Conservation (phyloP, 2,329 filamentous ascomycete species). For the Hypoxylon sp. region DNA sequence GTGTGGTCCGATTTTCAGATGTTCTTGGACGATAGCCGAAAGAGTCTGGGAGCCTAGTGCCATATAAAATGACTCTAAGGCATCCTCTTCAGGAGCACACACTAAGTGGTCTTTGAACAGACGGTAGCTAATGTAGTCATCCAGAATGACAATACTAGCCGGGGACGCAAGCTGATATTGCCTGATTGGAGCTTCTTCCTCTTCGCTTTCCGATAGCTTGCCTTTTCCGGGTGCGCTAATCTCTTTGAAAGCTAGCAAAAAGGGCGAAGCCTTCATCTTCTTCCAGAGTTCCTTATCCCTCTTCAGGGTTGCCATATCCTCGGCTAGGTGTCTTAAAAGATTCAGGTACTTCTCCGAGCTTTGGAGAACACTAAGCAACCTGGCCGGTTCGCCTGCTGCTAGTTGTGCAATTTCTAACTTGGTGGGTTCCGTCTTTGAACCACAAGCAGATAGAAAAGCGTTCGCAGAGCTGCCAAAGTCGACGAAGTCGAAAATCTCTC, state of each 20-base stretch:
- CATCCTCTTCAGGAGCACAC: constrained; percentile 90
- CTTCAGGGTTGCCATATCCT: constrained; percentile 76
- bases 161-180: constrained; percentile 84
- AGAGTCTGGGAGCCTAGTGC: constrained; percentile 82
- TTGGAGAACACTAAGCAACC: constrained; percentile 83
- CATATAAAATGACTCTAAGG: constrained; percentile 85
- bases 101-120: constrained; percentile 88
- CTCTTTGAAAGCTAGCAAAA: constrained; percentile 87
- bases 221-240: constrained; percentile 62
- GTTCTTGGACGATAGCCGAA: constrained; percentile 81
- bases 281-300: constrained; percentile 82
- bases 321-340: constrained; percentile 83
- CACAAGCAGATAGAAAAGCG: constrained; percentile 86
- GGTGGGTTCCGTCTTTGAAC: constrained; percentile 91
- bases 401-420: constrained; percentile 86
- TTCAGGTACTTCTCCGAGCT: constrained; percentile 87
- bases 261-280: constrained; percentile 79
- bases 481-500: constrained; percentile 95
- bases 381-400: constrained; percentile 85
- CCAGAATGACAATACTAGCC: constrained; percentile 79
- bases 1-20: constrained; percentile 76
- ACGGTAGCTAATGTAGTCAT: constrained; percentile 90
- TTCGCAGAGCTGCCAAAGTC: constrained; percentile 92
- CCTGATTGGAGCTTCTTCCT: constrained; percentile 74
- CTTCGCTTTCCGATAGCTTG: constrained; percentile 65